Evolutionary conservation across 2,329 filamentous ascomycete genomes (phyloP).

Genomic region (Ceratocystis lukuohia): DNA sequence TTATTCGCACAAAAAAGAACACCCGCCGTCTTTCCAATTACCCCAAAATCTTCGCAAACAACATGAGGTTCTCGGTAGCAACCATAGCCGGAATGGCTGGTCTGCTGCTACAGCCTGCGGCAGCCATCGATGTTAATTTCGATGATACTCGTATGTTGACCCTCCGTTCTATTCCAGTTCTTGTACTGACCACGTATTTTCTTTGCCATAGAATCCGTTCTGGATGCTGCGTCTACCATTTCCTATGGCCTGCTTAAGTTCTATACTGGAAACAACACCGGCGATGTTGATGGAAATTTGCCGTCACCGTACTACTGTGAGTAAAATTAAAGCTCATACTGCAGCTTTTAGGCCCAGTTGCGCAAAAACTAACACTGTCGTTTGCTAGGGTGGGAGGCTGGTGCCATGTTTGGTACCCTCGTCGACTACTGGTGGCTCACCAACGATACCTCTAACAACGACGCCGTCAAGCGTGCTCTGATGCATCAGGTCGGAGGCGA

Average conservation of each 20-base stretch:
- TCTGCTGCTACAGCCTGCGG: conserved; percentile 14
- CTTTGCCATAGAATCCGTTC: conserved; percentile 34
- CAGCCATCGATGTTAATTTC: conserved; percentile 16
- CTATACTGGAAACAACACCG: conserved; percentile 46
- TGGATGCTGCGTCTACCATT: conserved; percentile 34
- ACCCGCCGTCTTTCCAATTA: too few species aligned
- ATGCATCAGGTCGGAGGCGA: conserved; percentile 47
- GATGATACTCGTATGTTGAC: conserved; percentile 26
- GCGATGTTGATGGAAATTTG: conserved; percentile 44
- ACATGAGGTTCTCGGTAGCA: conserved; percentile 19
- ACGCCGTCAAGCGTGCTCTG: conserved; percentile 43
- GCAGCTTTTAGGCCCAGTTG: not conserved
- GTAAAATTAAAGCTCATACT: conserved; percentile 22
- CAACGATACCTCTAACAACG: conserved; percentile 51
- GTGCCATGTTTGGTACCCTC: conserved; percentile 56
- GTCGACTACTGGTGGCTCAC: conserved; percentile 62
- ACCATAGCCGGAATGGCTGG: conserved; percentile 13
- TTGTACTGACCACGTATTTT: conserved; percentile 25
- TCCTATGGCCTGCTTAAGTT: conserved; percentile 36
- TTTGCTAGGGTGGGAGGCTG: conserved; percentile 50
- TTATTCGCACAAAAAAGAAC: conserved; percentile 7
- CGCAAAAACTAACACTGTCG: conserved; percentile 24
- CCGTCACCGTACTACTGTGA: conserved; percentile 52
- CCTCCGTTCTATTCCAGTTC: conserved; percentile 6
- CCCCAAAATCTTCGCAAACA: not conserved